Evolutionary conservation across 768 basidiomycete species (phyloP).

Genomic region (Russula brevipes): DNA sequence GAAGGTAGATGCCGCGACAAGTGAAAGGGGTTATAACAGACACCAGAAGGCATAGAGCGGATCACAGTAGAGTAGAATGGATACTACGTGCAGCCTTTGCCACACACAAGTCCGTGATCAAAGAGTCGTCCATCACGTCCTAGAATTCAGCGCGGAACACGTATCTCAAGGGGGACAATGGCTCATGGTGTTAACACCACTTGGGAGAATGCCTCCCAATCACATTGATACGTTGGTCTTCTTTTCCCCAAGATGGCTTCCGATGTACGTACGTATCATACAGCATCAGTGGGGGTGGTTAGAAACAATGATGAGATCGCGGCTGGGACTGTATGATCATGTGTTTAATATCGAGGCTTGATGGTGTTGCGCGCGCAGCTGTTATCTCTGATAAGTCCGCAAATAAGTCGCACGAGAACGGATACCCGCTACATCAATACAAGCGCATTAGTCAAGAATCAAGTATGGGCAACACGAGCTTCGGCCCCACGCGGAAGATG

Average conservation of each 20-base stretch:
- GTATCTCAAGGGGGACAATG: background rate
- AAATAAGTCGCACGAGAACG: background rate
- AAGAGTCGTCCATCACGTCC: background rate
- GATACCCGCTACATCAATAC: background rate
- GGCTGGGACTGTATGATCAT: background rate
- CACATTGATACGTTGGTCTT: background rate
- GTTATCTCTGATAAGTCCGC: background rate
- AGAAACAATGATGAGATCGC: background rate
- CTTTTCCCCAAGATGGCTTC: background rate
- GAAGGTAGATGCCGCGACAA: no score
- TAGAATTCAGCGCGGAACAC: background rate
- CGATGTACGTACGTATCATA: constrained; percentile 3
- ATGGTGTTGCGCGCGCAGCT: background rate
- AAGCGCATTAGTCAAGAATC: background rate
- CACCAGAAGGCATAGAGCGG: no score
- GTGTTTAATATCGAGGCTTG: background rate
- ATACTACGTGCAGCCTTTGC: background rate
- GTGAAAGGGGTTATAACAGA: no score
- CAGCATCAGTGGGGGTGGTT: background rate
- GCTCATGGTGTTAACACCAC: background rate
- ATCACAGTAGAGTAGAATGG: no score
- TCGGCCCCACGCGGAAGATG: background rate
- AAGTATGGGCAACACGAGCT: background rate
- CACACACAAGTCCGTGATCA: constrained; percentile 10
- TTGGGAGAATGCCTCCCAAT: background rate